phyloP scores from a whole-genome alignment of 306 rosid species.

The Dryas alaskensis region DNA sequence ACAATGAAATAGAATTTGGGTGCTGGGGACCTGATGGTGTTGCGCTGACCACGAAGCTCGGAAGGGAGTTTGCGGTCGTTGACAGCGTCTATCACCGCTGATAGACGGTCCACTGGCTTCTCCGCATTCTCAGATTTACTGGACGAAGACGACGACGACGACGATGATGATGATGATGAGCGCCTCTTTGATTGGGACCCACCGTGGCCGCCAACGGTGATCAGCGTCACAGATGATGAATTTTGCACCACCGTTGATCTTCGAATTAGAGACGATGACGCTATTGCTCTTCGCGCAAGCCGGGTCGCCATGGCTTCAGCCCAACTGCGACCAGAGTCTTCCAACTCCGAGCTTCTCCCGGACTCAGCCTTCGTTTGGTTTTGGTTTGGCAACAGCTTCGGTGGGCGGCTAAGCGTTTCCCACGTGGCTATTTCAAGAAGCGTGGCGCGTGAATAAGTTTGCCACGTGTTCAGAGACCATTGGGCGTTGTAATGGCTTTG shows the following conservation, averaged over 20 bases:
- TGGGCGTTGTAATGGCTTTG: no score
- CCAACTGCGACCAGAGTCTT: neutral
- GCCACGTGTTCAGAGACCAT: neutral
- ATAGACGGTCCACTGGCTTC: slow-evolving; percentile 61
- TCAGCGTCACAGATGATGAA: neutral
- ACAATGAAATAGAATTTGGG: neutral
- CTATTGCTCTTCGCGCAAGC: slow-evolving; percentile 29
- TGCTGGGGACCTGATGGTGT: slow-evolving; percentile 54
- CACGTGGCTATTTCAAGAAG: neutral
- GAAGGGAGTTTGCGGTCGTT: slow-evolving; percentile 80
- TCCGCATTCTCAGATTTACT: slow-evolving; percentile 46
- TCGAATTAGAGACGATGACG: slow-evolving; percentile 19
- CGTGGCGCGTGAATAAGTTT: neutral
- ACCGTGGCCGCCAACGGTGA: neutral
- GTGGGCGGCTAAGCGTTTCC: neutral
- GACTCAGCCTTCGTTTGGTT: neutral
- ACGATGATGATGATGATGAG: slow-evolving; percentile 38
- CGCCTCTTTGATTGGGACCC: slow-evolving; percentile 15
- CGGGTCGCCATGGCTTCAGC: slow-evolving; percentile 42
- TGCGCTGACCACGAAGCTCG: slow-evolving; percentile 84
- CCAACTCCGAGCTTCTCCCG: neutral
- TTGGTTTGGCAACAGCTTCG: neutral
- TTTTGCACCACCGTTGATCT: slow-evolving; percentile 25
- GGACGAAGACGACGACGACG: slow-evolving; percentile 30
- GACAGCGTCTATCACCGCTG: slow-evolving; percentile 70